Conservation (phyloP, 441 rosid species). For the Croton setiger region DNA sequence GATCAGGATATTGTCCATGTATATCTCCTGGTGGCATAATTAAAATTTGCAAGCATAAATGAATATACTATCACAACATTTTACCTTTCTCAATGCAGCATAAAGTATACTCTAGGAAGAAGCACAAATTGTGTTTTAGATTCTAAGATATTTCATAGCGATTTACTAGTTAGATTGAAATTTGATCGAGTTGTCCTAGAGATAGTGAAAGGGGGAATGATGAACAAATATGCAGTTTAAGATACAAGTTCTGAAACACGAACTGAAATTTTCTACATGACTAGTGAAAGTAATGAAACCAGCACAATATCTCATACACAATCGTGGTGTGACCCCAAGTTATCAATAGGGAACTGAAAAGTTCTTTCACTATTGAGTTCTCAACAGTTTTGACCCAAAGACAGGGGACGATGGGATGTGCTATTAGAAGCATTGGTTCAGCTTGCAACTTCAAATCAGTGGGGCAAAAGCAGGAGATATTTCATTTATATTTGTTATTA, state of each 20-base stretch:
- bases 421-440: neutral
- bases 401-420: neutral
- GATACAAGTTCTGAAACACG: neutral
- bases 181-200: neutral
- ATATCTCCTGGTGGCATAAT: conserved; percentile 52
- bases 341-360: neutral
- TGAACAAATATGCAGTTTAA: neutral
- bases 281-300: neutral
- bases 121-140: neutral
- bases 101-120: neutral
- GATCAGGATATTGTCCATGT: conserved; percentile 80
- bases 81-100: neutral
- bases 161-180: neutral
- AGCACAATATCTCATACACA: neutral
- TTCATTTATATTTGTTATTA: neutral
- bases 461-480: neutral
- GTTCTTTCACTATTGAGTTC: neutral
- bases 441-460: neutral
- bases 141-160: neutral
- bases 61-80: neutral
- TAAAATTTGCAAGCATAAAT: neutral
- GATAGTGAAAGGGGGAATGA: neutral
- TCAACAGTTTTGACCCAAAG: neutral
- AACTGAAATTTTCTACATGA: neutral
- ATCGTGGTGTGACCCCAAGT: neutral